These are phyloP conservation scores for Rosa persica DNA, from an alignment of 306 rosid genomes.

Conservation along the genomic window DNA sequence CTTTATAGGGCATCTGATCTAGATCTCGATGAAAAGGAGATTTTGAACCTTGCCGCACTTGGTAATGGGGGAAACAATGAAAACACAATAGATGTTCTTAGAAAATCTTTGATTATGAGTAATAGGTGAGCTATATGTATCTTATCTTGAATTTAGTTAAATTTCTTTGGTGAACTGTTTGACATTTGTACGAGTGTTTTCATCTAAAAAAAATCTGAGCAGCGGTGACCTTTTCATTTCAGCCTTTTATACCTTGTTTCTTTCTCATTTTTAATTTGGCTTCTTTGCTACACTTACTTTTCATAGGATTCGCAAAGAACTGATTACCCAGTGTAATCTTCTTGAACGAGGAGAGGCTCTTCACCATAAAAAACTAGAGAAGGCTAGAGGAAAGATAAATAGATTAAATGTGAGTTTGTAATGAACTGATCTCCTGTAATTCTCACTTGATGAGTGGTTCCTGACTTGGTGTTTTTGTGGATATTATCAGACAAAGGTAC, in stretches of 20 bases:
- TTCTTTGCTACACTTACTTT: conserved; percentile 25
- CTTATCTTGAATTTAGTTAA: neutral
- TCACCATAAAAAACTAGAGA: conserved; percentile 53
- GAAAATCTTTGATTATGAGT: conserved; percentile 73
- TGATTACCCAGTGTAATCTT: conserved; percentile 73
- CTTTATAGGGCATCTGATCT: conserved; percentile 58
- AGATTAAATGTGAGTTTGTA: conserved; percentile 59
- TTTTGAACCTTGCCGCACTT: conserved; percentile 69
- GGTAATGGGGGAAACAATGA: conserved; percentile 65
- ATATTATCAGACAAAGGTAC: conserved; percentile 57
- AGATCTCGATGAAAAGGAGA: conserved; percentile 69
- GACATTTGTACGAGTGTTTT: conserved; percentile 7
- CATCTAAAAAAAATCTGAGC: conserved; percentile 6
- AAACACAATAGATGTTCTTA: conserved; percentile 64
- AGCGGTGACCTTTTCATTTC: conserved; percentile 10
- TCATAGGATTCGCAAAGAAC: conserved; percentile 77
- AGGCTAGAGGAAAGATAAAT: conserved; percentile 69
- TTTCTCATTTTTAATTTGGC: conserved; percentile 16
- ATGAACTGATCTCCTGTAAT: conserved; percentile 16
- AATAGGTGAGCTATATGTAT: conserved; percentile 54
- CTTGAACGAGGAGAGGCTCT: conserved; percentile 71
- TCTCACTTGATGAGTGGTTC: conserved; percentile 20
- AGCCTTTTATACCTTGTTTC: conserved; percentile 10
- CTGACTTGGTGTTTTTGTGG: conserved; percentile 23
- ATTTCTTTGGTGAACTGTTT: neutral